Base-by-base conservation (phyloP, 441 rosid species). In the Adansonia rubrostipa region DNA sequence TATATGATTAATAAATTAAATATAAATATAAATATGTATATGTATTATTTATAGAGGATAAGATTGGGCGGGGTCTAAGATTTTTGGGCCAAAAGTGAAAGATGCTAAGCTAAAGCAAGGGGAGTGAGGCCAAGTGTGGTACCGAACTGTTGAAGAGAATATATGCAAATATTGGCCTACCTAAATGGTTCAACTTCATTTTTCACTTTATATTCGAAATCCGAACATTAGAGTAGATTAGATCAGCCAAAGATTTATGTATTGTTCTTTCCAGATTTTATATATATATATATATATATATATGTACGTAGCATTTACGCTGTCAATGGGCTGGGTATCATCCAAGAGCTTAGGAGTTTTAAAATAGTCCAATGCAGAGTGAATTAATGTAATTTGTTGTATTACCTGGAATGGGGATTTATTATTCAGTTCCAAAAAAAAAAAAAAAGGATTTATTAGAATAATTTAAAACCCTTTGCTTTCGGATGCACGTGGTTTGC, bases 151-250 rank as follows among this genome's bases (percentile, higher is more conserved):
- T 61, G 36, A 45, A 45, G 56, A 68, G 72, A 68, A 68, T 20
- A 68, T 68, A 68, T 68, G 72, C 72, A 68, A 68, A 68, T 45
- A 19, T 20, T 68, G 7, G 4, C 15, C 20, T 45, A 10, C 72
- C 72, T 45, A 19, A 17, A 20, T 45, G 3, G 19, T 4, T 7
- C 24, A 61, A 22, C 3, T 4, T 67, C 10, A 1, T 19, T 19
- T 67, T 44, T 9, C 17, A 10, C 54, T 68, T 45, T 10, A 45
- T 68, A 68, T 45, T 68, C 72, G 9, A 45, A 19, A 40, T 9
- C 20, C 6, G 14, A 4, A 56, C 7, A 7, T 56, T 19, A 56
- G 24, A 56, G 1, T 54, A n/a, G n/a, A 13, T 28, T 62, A 66
- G 53, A 9, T 44, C 24, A 22, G 33, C 6, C 33, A 3, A 9